A percentile compares a stretch with the other conserved stretches of the same genome.
These are phyloP conservation scores for Rhodotorula kratochvilovae DNA, from an alignment of 768 basidiomycete species.

Conservation along the genomic window DNA sequence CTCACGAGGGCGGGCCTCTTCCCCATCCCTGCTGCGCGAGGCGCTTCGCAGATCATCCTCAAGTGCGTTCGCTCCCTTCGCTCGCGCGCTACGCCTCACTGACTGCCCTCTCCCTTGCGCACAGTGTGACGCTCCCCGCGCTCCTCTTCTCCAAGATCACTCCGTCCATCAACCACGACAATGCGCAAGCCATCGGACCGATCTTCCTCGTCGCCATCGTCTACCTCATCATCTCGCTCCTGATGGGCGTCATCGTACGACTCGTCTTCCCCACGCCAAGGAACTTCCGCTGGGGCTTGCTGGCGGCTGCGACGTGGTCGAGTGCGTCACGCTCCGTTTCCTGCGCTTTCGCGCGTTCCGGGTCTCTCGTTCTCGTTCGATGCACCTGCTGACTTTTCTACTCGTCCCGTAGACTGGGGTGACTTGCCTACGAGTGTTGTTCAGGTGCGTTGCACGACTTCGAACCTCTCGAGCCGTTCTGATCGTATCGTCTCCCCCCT, in stretches of 20 bases:
- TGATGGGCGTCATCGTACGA: conserved; percentile 9
- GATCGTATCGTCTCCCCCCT: not conserved
- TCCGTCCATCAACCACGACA: conserved; percentile 21
- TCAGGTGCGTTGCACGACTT: not conserved
- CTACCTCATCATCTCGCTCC: conserved; percentile 1
- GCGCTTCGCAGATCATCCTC: conserved; percentile 4
- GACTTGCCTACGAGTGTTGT: conserved; percentile 4
- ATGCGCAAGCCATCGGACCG: conserved; percentile 43
- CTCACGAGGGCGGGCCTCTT: conserved; percentile 4
- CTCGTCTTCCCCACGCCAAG: conserved; percentile 61
- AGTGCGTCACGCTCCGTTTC: conserved; percentile 46
- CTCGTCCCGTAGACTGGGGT: not conserved
- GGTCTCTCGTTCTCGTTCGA: too few species aligned
- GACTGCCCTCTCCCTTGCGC: too few species aligned
- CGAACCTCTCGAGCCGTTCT: not conserved
- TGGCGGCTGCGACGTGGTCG: conserved; percentile 65
- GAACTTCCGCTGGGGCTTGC: conserved; percentile 65
- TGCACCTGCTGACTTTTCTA: too few species aligned
- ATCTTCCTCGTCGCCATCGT: conserved; percentile 46
- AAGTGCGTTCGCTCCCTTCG: not conserved
- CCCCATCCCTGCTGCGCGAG: not conserved
- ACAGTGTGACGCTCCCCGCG: conserved; percentile 13
- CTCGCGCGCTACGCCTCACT: too few species aligned
- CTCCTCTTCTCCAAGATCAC: conserved; percentile 36
- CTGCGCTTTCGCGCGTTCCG: too few species aligned